Conservation (phyloP, 345 rosid genomes). For the Melastoma malabathricum region DNA sequence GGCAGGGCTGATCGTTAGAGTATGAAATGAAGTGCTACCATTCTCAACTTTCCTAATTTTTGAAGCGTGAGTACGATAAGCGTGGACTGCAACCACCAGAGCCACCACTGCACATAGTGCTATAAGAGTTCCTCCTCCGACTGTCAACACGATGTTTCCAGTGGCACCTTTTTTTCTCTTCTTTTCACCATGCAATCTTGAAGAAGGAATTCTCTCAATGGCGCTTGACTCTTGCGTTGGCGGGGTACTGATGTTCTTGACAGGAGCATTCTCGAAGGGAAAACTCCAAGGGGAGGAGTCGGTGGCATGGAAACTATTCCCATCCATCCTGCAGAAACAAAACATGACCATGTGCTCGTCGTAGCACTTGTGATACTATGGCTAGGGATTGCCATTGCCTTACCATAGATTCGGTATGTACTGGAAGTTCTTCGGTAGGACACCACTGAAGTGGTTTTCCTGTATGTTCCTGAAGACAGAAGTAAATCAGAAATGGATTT, state of each 20-base stretch:
- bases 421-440: conserved; percentile 69
- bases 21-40: conserved; percentile 25
- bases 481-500: conserved; percentile 14
- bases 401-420: conserved; percentile 69
- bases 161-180: conserved; percentile 39
- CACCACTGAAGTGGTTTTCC: conserved; percentile 70
- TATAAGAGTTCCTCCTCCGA: conserved; percentile 46
- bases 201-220: conserved; percentile 39
- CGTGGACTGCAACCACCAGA: conserved; percentile 28
- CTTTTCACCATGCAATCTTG: conserved; percentile 18
- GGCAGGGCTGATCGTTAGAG: conserved; percentile 28
- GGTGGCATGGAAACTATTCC: conserved; percentile 47
- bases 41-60: conserved; percentile 22
- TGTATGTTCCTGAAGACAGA: conserved; percentile 55
- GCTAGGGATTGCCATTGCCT: too few species aligned
- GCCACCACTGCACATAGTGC: conserved; percentile 33
- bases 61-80: conserved; percentile 20
- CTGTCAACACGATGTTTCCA: conserved; percentile 38
- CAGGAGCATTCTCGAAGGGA: conserved; percentile 39
- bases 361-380: too few species aligned
- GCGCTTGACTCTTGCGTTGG: conserved; percentile 69
- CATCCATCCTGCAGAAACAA: conserved; percentile 52
- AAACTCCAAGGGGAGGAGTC: conserved; percentile 66
- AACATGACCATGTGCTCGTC: too few species aligned
- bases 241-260: conserved; percentile 35